phyloP scores from a whole-genome alignment of 2,329 filamentous ascomycete genomes.

The Claviceps africana region DNA sequence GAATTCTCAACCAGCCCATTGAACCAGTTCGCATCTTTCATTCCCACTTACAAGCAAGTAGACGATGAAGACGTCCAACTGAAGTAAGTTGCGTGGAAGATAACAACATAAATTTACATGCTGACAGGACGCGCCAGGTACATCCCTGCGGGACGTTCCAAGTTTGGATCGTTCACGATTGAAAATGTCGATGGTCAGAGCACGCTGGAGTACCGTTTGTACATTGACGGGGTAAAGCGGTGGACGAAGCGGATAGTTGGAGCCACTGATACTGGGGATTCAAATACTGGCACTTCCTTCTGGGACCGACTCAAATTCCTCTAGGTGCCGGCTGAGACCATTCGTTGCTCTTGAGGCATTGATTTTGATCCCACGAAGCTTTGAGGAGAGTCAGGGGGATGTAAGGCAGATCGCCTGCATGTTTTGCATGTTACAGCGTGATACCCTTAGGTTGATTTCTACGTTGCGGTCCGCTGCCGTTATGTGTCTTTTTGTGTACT shows the following conservation, averaged over 20 bases:
- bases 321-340: neutral
- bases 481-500: neutral
- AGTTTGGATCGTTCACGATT: slow-evolving; percentile 66
- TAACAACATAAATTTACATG: neutral
- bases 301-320: slow-evolving; percentile 29
- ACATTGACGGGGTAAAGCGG: slow-evolving; percentile 62
- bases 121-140: slow-evolving; percentile 35
- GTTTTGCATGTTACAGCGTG: slow-evolving; percentile 1
- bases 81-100: slow-evolving; percentile 44
- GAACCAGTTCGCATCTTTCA: slow-evolving; percentile 84
- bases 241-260: slow-evolving; percentile 54
- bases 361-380: neutral
- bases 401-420: neutral
- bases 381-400: neutral
- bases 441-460: slow-evolving; percentile 2
- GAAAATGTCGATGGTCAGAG: slow-evolving; percentile 51
- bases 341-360: neutral
- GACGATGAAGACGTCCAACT: slow-evolving; percentile 73
- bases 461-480: neutral
- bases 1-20: slow-evolving; percentile 88
- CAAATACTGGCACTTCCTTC: slow-evolving; percentile 24
- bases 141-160: slow-evolving; percentile 71
- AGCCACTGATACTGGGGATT: slow-evolving; percentile 17
- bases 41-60: slow-evolving; percentile 68
- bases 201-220: slow-evolving; percentile 66